Base-by-base conservation (phyloP, 306 rosid species). In the Castanea mollissima region DNA sequence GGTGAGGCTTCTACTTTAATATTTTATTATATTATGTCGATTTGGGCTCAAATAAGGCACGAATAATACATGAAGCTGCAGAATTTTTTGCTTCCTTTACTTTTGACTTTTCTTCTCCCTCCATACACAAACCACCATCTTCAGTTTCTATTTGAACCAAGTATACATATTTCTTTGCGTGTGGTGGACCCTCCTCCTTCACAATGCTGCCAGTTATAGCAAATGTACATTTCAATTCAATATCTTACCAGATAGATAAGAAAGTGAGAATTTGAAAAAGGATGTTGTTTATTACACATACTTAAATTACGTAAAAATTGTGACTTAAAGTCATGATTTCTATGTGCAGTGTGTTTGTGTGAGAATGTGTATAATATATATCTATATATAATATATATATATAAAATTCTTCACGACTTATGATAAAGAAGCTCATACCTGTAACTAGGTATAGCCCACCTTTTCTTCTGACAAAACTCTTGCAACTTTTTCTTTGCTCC, bases 31-130 rank as follows among this genome's bases (percentile, higher is more conserved):
- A 41, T 41, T 41, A 41, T 41, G 46, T 8, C 46, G 11, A 55
- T 14, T 77, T 74, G 15, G 79, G 65, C 72, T 89, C 84, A 55
- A 80, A 83, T 46, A 90, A 78, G 79, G 89, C 85, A 3, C 74
- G 69, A 56, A 93, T 83, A 92, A 92, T 83, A 72, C 78, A 81
- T 29, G 93, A 90, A 64, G 94, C 96, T 14, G 97, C 97, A 62
- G 96, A 92, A 76, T 86, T 87, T 15, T 92, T 80, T 3, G 97
- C 90, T 15, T 89, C 89, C 49, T 60, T 91, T 55, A 77, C 60
- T 73, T 87, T 88, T 3, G 84, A 72, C 73, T 55, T 84, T 62
- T 75, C 88, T 21, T 86, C 88, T 73, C 90, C 92, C 20, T 5
- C 11, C 58, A 83, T 81, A 60, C 2, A 79, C 2, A 90, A 75